Evolutionary conservation across 1,284 basidiomycete genomes (phyloP).

Genomic region (Rhizoctonia solani): DNA sequence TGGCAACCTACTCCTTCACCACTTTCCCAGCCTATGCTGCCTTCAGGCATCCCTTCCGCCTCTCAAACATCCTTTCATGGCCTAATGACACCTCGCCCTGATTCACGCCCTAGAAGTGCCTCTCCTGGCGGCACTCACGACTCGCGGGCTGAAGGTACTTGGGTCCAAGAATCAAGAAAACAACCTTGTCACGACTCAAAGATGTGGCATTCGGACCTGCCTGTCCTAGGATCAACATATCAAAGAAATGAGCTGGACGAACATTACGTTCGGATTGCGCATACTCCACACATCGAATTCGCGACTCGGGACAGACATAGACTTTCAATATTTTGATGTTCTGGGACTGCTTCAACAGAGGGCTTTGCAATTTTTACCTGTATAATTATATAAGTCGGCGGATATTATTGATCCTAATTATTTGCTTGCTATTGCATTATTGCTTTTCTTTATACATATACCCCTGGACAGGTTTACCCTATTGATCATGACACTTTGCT

Average conservation of each 20-base stretch:
- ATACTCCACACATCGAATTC: conserved; percentile 5
- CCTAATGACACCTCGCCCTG: no score
- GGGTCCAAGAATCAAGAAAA: conserved; percentile 3
- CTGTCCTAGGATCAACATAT: conserved; percentile 22
- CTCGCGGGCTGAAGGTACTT: conserved; percentile 5
- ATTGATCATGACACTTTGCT: no score
- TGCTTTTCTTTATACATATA: no score
- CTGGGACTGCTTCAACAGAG: no score
- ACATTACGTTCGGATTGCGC: conserved; percentile 22
- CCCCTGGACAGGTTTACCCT: no score
- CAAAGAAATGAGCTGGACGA: conserved; percentile 26
- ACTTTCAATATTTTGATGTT: no score
- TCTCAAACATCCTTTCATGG: no score
- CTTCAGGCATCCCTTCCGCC: background rate
- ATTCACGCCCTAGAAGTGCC: background rate
- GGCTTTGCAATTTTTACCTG: no score
- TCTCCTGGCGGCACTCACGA: background rate
- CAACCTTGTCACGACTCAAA: background rate
- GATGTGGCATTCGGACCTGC: conserved; percentile 18
- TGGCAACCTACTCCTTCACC: conserved; percentile 18
- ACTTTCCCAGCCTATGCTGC: background rate
- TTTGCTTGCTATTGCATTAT: no score
- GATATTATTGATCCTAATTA: no score
- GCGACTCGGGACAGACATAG: background rate
- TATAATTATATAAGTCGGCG: no score